Evolutionary conservation across 257 asterid genomes (phyloP).

Genomic region (Solanum bulbocastanum): DNA sequence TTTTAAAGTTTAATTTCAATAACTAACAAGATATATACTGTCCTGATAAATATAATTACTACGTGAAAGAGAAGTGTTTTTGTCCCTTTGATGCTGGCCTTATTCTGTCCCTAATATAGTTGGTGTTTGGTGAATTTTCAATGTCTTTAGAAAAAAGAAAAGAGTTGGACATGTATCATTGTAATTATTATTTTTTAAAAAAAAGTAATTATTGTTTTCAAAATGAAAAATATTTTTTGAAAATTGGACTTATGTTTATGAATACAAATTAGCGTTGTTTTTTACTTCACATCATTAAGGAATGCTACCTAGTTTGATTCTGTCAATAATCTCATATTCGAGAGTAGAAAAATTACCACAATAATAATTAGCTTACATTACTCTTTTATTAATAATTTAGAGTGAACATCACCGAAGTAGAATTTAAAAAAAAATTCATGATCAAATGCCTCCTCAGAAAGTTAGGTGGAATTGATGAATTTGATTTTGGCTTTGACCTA

Average conservation of each 20-base stretch:
- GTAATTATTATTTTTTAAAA: neutral
- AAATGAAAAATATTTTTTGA: neutral
- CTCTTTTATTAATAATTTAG: too few relatives aligned
- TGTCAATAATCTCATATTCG: too few relatives aligned
- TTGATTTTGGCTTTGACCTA: neutral
- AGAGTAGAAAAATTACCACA: too few relatives aligned
- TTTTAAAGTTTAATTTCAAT: neutral
- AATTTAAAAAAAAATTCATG: neutral
- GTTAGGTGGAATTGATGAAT: neutral
- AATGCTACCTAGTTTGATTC: too few relatives aligned
- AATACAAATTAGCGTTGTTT: too few relatives aligned
- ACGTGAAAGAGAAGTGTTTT: neutral
- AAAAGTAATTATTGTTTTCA: too few relatives aligned
- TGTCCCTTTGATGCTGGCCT: neutral
- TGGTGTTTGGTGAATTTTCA: neutral
- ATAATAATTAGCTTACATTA: too few relatives aligned
- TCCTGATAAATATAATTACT: neutral
- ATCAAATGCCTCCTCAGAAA: neutral
- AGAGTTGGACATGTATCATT: neutral
- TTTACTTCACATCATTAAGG: too few relatives aligned
- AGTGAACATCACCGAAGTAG: neutral
- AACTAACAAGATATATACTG: too few relatives aligned
- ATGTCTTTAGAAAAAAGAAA: neutral
- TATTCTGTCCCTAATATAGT: neutral
- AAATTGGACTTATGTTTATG: neutral